Conservation (phyloP, 2,329 filamentous ascomycete genomes). For the Pseudogymnoascus sp. region DNA sequence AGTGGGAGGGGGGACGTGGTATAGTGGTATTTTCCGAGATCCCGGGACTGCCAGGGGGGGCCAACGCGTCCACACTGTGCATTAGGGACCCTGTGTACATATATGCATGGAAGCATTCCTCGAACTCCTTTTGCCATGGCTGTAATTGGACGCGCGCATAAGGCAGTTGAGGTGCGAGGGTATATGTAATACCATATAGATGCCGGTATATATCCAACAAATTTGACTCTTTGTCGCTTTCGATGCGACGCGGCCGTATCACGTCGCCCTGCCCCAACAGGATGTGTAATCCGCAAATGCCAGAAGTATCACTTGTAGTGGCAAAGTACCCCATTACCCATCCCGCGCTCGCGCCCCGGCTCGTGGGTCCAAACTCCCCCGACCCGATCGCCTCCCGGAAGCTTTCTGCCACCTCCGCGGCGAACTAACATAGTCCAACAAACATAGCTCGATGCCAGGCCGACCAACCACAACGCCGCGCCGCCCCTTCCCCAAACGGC, state of each 20-base stretch:
- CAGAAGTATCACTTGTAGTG: background rate
- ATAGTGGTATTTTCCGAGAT: background rate
- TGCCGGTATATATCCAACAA: background rate
- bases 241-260: background rate
- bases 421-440: conserved; percentile 1
- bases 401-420: background rate
- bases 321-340: conserved; percentile 4
- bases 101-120: conserved; percentile 4
- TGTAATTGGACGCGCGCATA: background rate
- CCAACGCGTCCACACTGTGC: background rate
- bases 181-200: background rate
- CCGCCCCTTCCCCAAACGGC: conserved; percentile 3
- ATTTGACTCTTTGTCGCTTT: background rate
- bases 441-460: background rate
- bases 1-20: background rate
- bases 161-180: background rate
- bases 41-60: background rate
- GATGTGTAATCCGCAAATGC: background rate
- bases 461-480: background rate
- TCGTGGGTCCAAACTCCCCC: conserved; percentile 5
- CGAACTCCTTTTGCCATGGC: background rate
- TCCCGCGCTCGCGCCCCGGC: conserved; percentile 6
- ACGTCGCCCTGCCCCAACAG: background rate
- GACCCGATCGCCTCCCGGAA: conserved; percentile 1
- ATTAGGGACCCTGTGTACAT: conserved; percentile 6